Percentiles rank a stretch among this genome's conserved stretches.
Conservation (phyloP, 192 early-diverging fungal species). For the Rhizoclosmatium globosum region DNA sequence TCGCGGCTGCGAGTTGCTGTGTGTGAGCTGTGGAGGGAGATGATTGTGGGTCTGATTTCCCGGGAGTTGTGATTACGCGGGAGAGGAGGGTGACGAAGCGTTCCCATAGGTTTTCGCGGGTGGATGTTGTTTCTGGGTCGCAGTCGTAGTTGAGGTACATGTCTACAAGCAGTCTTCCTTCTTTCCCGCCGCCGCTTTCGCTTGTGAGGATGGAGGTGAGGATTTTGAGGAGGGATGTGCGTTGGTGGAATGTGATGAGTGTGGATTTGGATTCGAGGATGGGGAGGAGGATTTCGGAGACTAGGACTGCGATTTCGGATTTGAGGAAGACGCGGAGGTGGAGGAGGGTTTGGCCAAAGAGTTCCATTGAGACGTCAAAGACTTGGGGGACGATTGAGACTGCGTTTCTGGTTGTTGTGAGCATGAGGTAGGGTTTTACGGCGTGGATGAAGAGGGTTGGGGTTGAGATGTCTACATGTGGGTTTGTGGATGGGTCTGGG, state of each 20-base stretch:
- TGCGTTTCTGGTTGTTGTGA: conserved; percentile 83
- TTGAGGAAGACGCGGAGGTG: conserved; percentile 76
- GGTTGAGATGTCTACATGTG: conserved; percentile 4
- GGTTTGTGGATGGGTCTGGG: neutral
- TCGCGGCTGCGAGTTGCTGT: neutral
- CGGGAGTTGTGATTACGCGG: conserved; percentile 59
- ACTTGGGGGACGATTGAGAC: conserved; percentile 81
- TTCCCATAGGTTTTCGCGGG: conserved; percentile 87
- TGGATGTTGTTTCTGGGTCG: conserved; percentile 69
- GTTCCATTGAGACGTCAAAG: conserved; percentile 82
- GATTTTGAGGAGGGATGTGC: conserved; percentile 75
- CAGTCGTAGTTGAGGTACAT: conserved; percentile 97
- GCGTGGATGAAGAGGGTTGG: conserved; percentile 73
- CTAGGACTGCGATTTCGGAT: conserved; percentile 86
- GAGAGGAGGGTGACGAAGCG: conserved; percentile 75
- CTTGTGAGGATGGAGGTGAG: conserved; percentile 74
- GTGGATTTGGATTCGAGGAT: conserved; percentile 77
- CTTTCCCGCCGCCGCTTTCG: conserved; percentile 47
- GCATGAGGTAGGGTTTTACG: conserved; percentile 83
- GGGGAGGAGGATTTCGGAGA: conserved; percentile 88
- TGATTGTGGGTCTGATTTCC: neutral
- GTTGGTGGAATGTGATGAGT: conserved; percentile 71
- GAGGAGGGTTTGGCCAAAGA: conserved; percentile 79
- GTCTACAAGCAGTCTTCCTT: conserved; percentile 80
- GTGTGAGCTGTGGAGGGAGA: neutral